These are phyloP conservation scores for Kernera saxatilis DNA, from an alignment of 345 rosid genomes.

Conservation along the genomic window DNA sequence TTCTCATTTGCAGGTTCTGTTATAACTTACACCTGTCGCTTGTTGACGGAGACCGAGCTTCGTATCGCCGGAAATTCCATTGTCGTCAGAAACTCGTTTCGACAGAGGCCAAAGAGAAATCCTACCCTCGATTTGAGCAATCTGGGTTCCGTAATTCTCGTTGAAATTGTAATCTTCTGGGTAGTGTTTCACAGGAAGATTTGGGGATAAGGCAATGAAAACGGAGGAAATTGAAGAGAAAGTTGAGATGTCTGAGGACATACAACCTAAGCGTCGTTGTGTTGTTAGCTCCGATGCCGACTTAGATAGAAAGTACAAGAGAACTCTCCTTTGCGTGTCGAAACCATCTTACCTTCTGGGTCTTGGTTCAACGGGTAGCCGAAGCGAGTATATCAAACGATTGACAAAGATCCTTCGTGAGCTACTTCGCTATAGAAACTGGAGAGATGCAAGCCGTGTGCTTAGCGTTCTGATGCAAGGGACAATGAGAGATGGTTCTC, in stretches of 20 bases:
- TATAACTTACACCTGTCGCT: neutral
- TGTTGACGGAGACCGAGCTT: neutral
- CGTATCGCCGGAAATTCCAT: neutral
- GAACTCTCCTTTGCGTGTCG: slow-evolving; percentile 31
- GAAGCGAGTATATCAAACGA: slow-evolving; percentile 39
- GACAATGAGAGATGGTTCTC: slow-evolving; percentile 38
- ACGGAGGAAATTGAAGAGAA: neutral
- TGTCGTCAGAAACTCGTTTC: neutral
- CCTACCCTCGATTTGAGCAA: neutral
- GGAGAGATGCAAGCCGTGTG: slow-evolving; percentile 67
- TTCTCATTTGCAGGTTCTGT: neutral
- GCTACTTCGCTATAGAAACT: slow-evolving; percentile 47
- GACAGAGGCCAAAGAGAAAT: neutral
- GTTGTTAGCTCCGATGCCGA: neutral
- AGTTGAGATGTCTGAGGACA: neutral
- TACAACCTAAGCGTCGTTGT: neutral
- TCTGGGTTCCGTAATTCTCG: neutral
- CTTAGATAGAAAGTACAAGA: slow-evolving; percentile 27
- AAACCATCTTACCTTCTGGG: slow-evolving; percentile 51
- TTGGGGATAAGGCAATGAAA: neutral
- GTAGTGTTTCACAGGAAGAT: neutral
- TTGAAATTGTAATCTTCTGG: neutral
- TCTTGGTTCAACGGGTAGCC: slow-evolving; percentile 26
- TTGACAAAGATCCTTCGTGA: slow-evolving; percentile 37
- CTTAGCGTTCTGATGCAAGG: slow-evolving; percentile 56